phyloP scores from a whole-genome alignment of 2,329 filamentous ascomycete species.

The Aspergillus proliferans region DNA sequence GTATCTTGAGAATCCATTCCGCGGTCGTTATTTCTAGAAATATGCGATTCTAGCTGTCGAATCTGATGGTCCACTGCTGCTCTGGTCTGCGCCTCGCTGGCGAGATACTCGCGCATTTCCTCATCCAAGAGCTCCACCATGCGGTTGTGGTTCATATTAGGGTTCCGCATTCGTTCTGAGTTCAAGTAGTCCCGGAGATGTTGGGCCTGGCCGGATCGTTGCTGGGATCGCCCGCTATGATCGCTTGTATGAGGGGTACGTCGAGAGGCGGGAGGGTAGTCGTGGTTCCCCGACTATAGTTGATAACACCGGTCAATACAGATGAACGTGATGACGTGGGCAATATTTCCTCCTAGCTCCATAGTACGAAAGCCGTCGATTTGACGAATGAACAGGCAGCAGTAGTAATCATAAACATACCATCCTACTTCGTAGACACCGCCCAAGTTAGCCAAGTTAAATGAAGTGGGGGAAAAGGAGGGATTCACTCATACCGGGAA shows the following conservation, averaged over 20 bases:
- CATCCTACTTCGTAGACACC: conserved; percentile 9
- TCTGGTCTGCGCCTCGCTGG: conserved; percentile 21
- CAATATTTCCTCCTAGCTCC: background rate
- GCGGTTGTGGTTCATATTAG: conserved; percentile 21
- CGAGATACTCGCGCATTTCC: conserved; percentile 30
- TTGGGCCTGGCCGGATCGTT: conserved; percentile 23
- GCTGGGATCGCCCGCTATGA: conserved; percentile 17
- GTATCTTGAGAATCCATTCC: conserved; percentile 5
- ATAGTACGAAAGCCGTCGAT: background rate
- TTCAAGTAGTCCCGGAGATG: conserved; percentile 35
- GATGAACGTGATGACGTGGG: background rate
- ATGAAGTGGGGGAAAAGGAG: conserved; percentile 3
- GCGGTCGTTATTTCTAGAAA: conserved; percentile 7
- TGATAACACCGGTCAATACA: conserved; percentile 13
- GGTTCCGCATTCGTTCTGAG: conserved; percentile 28
- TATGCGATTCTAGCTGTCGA: conserved; percentile 15
- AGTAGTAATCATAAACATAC: conserved; percentile 8
- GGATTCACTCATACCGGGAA: conserved; percentile 9
- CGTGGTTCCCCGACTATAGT: conserved; percentile 38
- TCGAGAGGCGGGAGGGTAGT: conserved; percentile 35
- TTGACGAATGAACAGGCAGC: background rate
- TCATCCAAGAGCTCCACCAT: conserved; percentile 35
- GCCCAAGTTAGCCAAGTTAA: conserved; percentile 4
- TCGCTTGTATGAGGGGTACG: conserved; percentile 19
- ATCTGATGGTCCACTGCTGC: conserved; percentile 21